Base-by-base conservation (phyloP, 164 flowering plant species). In the Kalanchoe fedtschenkoi region DNA sequence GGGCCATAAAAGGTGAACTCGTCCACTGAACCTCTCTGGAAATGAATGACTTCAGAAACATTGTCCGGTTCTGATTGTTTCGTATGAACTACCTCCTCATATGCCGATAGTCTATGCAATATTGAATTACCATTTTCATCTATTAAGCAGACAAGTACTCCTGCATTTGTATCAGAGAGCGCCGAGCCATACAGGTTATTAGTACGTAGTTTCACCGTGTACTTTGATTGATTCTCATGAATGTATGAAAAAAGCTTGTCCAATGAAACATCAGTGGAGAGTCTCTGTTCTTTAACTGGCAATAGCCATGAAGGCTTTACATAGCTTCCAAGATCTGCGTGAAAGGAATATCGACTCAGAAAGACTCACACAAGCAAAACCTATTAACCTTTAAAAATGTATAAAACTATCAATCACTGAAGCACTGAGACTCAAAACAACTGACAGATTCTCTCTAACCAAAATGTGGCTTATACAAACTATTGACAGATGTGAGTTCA, bases 11-110 rank as follows among this genome's bases (percentile, higher is more conserved):
- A 89, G 26, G 68, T 61, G 71, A 89, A 78, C 63, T 77, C 85
- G 72, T 92, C 88, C 24, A 69, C 71, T 62, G 84, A 83, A 66
- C 88, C 84, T 74, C 85, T 80, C 72, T 84, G 91, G 64, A 92
- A 92, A 63, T 65, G 69, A 17, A 76, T 66, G 0, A 21, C 53
- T 16, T 81, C 78, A 58, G 66, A 53, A 58, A 19, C 57, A 69
- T 9, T 43, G 43, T 30, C 33, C 41, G 75, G 72, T 28, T 70
- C 55, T 29, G 56, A 64, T 32, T 68, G 61, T 16, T 58, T 32
- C 51, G 68, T 29, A 46, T 46, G 69, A 46, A 63, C 69, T 29
- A 53, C 60, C 7, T 22, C 16, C 34, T 63, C 46, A 71, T 64
- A 70, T 0, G 79, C 70, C 42, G 91, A 73, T 57, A 89, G 71